Percentiles rank a stretch among this genome's conserved stretches.
Conservation (phyloP, 2,329 filamentous ascomycete genomes). For the Colletotrichum echinochloae region DNA sequence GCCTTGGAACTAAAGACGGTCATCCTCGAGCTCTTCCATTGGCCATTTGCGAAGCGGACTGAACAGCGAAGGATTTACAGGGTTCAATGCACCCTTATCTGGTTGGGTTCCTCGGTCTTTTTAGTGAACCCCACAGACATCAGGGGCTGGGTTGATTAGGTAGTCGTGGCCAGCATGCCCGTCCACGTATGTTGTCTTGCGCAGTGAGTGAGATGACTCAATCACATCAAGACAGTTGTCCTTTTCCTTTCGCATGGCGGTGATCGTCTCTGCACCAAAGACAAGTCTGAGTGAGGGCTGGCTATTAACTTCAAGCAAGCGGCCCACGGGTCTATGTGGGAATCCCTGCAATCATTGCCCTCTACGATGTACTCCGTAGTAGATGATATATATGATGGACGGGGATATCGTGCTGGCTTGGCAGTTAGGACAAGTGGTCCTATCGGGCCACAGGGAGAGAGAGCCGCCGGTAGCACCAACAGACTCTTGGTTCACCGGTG, state of each 20-base stretch:
- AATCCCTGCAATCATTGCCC: neutral
- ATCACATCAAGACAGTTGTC: neutral
- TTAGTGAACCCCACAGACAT: neutral
- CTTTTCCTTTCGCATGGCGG: too few relatives aligned
- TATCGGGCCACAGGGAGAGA: neutral
- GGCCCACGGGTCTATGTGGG: neutral
- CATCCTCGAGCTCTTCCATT: slow-evolving; percentile 6
- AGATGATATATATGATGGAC: too few relatives aligned
- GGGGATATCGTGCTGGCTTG: neutral
- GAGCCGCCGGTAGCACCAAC: slow-evolving; percentile 12
- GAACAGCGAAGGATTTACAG: neutral
- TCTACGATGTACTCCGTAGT: neutral
- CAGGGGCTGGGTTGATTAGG: neutral
- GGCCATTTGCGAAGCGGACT: neutral
- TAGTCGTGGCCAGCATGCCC: neutral
- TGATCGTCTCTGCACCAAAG: neutral
- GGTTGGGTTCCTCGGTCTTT: too few relatives aligned
- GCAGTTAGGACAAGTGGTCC: neutral
- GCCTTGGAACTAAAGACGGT: slow-evolving; percentile 15
- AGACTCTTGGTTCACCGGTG: slow-evolving; percentile 12
- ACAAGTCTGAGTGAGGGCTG: neutral
- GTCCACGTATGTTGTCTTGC: neutral
- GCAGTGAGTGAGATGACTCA: neutral
- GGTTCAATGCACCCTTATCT: slow-evolving; percentile 5
- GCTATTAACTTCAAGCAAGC: neutral